These are phyloP conservation scores for Saccharomycopsis amapae DNA, from an alignment of 805 yeast species.

Conservation along the genomic window DNA sequence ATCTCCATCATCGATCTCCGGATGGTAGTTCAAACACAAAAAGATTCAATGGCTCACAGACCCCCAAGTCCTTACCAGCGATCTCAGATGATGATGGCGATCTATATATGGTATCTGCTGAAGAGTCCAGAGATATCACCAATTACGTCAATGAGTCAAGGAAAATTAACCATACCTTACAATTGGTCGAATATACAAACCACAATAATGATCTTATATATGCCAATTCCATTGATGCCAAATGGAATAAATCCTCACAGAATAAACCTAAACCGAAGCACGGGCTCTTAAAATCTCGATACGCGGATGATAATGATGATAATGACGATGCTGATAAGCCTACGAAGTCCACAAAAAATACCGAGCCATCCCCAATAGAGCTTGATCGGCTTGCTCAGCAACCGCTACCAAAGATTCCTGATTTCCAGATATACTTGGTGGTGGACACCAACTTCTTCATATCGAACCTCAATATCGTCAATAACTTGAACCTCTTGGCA, in stretches of 20 bases:
- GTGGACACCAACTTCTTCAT: slow-evolving; percentile 81
- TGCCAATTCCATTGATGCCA: no score
- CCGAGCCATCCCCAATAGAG: background rate
- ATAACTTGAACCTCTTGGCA: slow-evolving; percentile 40
- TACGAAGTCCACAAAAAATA: no score
- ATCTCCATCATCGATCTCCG: no score
- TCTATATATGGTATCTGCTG: background rate
- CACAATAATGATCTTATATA: no score
- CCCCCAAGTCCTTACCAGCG: no score
- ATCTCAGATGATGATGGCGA: background rate
- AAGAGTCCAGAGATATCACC: background rate
- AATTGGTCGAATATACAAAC: no score
- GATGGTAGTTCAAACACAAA: no score
- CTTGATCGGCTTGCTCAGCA: background rate
- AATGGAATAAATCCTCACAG: no score
- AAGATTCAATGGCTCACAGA: no score
- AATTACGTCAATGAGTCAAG: background rate
- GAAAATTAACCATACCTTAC: no score
- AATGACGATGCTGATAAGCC: background rate
- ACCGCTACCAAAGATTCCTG: slow-evolving; percentile 2
- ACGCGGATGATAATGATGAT: background rate
- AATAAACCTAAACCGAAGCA: no score
- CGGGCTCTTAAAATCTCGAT: no score
- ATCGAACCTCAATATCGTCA: slow-evolving; percentile 55
- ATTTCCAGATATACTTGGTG: slow-evolving; percentile 34